A percentile compares a stretch with the other conserved stretches of the same genome.
These are phyloP conservation scores for Phytophthora palmivora DNA, from an alignment of 352 stramenopile genomes.

Conservation along the genomic window DNA sequence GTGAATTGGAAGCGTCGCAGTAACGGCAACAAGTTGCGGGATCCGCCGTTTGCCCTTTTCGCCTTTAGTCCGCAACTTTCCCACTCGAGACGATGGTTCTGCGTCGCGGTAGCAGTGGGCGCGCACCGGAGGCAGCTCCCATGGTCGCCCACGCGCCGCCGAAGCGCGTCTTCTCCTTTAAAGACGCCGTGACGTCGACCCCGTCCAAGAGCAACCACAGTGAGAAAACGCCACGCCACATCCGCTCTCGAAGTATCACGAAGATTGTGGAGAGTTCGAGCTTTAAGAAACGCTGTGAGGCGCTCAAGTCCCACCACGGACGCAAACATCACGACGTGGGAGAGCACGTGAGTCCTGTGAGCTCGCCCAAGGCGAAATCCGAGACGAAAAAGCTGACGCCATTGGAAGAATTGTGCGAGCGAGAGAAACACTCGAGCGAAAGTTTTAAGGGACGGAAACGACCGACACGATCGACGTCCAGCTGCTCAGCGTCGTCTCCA, in stretches of 20 bases:
- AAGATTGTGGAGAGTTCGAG: conserved; percentile 50
- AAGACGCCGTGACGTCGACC: conserved; percentile 43
- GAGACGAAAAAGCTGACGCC: conserved; percentile 34
- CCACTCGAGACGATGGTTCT: conserved; percentile 29
- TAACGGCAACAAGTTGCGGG: conserved; percentile 14
- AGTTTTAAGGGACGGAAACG: conserved; percentile 12
- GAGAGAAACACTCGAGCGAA: conserved; percentile 30
- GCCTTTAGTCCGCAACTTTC: conserved; percentile 10
- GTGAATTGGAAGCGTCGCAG: conserved; percentile 24
- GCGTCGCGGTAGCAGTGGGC: conserved; percentile 13
- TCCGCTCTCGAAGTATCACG: conserved; percentile 44
- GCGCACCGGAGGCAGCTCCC: conserved; percentile 16
- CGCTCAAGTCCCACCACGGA: conserved; percentile 33
- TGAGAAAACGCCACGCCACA: conserved; percentile 25
- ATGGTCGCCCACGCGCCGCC: conserved; percentile 7
- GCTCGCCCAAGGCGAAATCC: conserved; percentile 1
- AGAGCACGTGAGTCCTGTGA: conserved; percentile 1
- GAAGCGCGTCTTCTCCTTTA: conserved; percentile 41
- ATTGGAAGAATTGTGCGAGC: conserved; percentile 41
- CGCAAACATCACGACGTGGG: conserved; percentile 27
- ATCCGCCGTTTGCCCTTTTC: not conserved
- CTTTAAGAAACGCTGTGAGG: conserved; percentile 56
- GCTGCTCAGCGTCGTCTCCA: conserved; percentile 1
- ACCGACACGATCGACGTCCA: not conserved
- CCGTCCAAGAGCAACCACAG: conserved; percentile 7